Percentiles rank a stretch among this genome's conserved stretches.
Evolutionary conservation across 176 grass and related monocot species (phyloP).

Genomic region (Coix lacrymajobi): DNA sequence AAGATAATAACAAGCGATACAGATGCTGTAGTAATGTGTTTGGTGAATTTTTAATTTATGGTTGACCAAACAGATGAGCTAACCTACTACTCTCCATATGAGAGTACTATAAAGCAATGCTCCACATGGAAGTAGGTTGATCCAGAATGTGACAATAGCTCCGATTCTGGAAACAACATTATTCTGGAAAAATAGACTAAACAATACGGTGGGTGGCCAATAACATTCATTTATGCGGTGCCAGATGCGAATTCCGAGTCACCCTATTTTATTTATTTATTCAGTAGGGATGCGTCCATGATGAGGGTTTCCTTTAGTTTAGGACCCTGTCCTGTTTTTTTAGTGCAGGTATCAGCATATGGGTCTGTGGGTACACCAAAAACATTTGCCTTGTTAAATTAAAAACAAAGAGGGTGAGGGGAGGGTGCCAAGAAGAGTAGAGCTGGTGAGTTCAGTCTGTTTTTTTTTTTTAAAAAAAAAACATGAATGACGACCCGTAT

Average conservation of each 20-base stretch:
- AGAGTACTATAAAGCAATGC: conserved; percentile 1
- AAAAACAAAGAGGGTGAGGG: conserved; percentile 1
- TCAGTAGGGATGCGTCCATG: too few species aligned
- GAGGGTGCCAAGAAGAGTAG: neutral
- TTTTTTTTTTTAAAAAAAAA: neutral
- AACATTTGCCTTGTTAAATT: conserved; percentile 29
- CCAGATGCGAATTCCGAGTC: conserved; percentile 3
- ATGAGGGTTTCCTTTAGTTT: conserved; percentile 20
- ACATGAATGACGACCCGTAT: conserved; percentile 14
- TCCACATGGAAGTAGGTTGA: conserved; percentile 13
- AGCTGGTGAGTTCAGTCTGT: conserved; percentile 24
- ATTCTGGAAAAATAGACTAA: neutral
- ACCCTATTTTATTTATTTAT: conserved; percentile 29
- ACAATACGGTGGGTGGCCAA: conserved; percentile 34
- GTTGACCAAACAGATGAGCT: conserved; percentile 45
- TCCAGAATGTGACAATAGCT: conserved; percentile 1
- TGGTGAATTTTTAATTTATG: conserved; percentile 41
- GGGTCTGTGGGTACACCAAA: conserved; percentile 24
- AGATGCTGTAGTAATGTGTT: conserved; percentile 31
- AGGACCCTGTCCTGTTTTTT: conserved; percentile 1
- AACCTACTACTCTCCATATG: conserved; percentile 11
- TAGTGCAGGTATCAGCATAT: conserved; percentile 3
- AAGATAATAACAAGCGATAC: conserved; percentile 9
- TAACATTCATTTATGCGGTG: conserved; percentile 20
- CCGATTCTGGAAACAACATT: conserved; percentile 32